Conservation (phyloP, 2,329 filamentous ascomycete genomes). For the Apiospora aurea region DNA sequence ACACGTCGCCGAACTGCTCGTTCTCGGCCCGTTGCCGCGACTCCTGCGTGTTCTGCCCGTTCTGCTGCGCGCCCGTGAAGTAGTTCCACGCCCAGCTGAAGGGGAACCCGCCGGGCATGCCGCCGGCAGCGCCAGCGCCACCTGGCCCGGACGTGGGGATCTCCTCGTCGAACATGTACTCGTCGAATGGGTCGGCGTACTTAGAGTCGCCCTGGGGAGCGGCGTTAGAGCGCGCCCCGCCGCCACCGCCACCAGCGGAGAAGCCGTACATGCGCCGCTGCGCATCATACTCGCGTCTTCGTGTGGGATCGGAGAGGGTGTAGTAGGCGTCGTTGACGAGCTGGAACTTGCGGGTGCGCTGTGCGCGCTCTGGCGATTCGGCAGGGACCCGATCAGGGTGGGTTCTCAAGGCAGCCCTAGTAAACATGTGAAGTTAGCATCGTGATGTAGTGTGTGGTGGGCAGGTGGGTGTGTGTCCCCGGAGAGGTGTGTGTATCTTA, state of each 20-base stretch:
- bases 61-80: conserved; percentile 49
- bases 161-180: conserved; percentile 42
- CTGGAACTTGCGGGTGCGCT: conserved; percentile 88
- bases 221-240: conserved; percentile 43
- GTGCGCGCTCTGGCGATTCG: conserved; percentile 81
- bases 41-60: conserved; percentile 46
- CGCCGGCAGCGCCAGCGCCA: conserved; percentile 40
- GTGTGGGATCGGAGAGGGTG: conserved; percentile 79
- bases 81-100: conserved; percentile 83
- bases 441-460: conserved; percentile 31
- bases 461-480: background rate
- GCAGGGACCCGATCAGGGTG: conserved; percentile 90
- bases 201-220: conserved; percentile 43
- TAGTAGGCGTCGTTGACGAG: conserved; percentile 94
- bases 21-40: conserved; percentile 66
- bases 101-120: conserved; percentile 50
- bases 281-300: conserved; percentile 85
- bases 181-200: conserved; percentile 54
- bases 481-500: conserved; percentile 42
- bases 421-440: background rate
- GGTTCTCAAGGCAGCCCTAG: conserved; percentile 84
- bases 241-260: conserved; percentile 32
- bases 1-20: conserved; percentile 85
- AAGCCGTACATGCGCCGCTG: conserved; percentile 67
- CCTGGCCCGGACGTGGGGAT: conserved; percentile 52